phyloP scores from a whole-genome alignment of 495 filamentous ascomycete species.

The Hypoxylon crocopeplum region DNA sequence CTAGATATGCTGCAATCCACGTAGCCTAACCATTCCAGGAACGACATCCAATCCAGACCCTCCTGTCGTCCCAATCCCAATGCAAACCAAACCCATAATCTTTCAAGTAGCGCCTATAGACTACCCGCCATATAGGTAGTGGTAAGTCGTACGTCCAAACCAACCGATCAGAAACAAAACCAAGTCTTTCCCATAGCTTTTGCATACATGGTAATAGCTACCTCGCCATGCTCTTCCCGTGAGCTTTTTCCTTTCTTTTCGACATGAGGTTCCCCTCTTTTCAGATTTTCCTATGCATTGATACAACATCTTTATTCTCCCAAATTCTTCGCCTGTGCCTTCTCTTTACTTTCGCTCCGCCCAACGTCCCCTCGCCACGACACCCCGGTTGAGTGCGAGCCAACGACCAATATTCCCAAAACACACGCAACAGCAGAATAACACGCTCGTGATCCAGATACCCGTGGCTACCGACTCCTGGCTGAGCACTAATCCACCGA shows the following conservation, averaged over 20 bases:
- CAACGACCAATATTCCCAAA: constrained; percentile 95
- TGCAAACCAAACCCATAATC: too few relatives aligned
- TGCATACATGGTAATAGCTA: not conserved
- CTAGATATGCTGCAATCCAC: too few relatives aligned
- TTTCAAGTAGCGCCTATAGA: too few relatives aligned
- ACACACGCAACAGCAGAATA: constrained; percentile 93
- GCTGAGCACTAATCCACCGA: constrained; percentile 62
- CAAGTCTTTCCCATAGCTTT: not conserved
- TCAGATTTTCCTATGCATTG: too few relatives aligned
- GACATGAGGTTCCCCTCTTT: too few relatives aligned
- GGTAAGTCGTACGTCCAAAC: too few relatives aligned
- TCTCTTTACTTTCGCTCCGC: constrained; percentile 26
- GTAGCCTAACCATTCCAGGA: too few relatives aligned
- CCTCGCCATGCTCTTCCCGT: not conserved
- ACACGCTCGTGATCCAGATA: constrained; percentile 88
- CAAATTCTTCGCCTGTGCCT: not conserved
- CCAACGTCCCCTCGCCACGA: constrained; percentile 46
- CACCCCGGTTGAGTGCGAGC: constrained; percentile 62
- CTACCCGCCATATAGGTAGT: too few relatives aligned
- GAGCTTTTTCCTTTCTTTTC: not conserved
- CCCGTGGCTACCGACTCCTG: constrained; percentile 79
- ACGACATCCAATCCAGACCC: too few relatives aligned
- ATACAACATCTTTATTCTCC: too few relatives aligned
- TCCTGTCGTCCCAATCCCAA: too few relatives aligned
- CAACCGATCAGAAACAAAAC: not conserved